phyloP scores from a whole-genome alignment of 345 rosid genomes.

The Mangifera indica region DNA sequence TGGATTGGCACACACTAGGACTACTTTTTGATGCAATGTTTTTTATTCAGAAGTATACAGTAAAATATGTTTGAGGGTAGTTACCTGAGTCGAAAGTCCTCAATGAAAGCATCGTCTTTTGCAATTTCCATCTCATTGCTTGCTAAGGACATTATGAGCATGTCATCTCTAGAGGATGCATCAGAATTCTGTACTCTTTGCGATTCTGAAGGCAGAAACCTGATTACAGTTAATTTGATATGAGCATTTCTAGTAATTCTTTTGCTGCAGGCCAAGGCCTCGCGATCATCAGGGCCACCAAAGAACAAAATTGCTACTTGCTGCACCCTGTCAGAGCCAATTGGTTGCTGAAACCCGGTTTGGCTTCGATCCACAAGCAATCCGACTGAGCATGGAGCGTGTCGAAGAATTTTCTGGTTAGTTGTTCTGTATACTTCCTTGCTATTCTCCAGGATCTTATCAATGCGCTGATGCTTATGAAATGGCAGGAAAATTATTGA shows the following conservation, averaged over 20 bases:
- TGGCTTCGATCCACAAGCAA: slow-evolving; percentile 63
- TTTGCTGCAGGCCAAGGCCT: slow-evolving; percentile 72
- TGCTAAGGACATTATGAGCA: slow-evolving; percentile 43
- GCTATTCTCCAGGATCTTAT: slow-evolving; percentile 59
- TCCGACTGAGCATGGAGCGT: slow-evolving; percentile 79
- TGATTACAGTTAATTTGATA: slow-evolving; percentile 53
- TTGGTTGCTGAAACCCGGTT: slow-evolving; percentile 70
- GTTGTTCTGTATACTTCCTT: slow-evolving; percentile 59
- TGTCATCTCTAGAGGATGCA: slow-evolving; percentile 24
- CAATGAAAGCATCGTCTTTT: slow-evolving; percentile 48
- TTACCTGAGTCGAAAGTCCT: slow-evolving; percentile 58
- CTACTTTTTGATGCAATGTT: too few species aligned
- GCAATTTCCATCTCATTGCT: slow-evolving; percentile 37
- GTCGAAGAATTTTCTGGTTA: slow-evolving; percentile 69
- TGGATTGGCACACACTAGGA: too few species aligned
- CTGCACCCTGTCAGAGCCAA: slow-evolving; percentile 44
- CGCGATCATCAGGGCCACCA: slow-evolving; percentile 90
- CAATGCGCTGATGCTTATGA: slow-evolving; percentile 89
- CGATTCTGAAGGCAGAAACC: slow-evolving; percentile 35
- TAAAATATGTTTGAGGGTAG: too few species aligned
- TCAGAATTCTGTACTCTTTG: not conserved
- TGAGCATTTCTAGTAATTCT: slow-evolving; percentile 48
- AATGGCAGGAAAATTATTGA: slow-evolving; percentile 72
- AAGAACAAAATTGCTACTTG: slow-evolving; percentile 69
- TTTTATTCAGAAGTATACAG: too few species aligned